These are phyloP conservation scores for Xylogone sp. DNA, from an alignment of 2,329 filamentous ascomycete genomes.

Conservation along the genomic window DNA sequence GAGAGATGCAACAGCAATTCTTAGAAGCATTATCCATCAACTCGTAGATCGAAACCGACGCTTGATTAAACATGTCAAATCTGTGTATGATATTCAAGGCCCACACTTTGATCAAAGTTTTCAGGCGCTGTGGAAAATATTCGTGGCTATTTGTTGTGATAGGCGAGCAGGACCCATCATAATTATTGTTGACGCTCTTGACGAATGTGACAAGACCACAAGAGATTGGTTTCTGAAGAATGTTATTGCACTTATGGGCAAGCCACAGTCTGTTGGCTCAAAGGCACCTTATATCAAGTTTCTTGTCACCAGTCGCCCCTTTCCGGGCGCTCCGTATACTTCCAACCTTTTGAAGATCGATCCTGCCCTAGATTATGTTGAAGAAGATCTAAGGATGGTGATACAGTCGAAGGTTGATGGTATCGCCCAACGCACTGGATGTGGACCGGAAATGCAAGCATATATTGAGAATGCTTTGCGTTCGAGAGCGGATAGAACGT, in stretches of 20 bases:
- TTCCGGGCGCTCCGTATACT: conserved; percentile 12
- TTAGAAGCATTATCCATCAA: conserved; percentile 33
- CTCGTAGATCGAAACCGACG: conserved; percentile 27
- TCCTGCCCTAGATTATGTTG: conserved; percentile 14
- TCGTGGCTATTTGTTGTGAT: conserved; percentile 28
- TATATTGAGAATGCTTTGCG: conserved; percentile 27
- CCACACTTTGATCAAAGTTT: conserved; percentile 30
- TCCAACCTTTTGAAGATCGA: conserved; percentile 22
- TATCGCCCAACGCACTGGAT: conserved; percentile 25
- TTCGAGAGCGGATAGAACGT: conserved; percentile 31
- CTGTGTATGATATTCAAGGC: conserved; percentile 27
- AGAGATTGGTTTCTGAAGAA: conserved; percentile 22
- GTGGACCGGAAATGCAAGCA: conserved; percentile 18
- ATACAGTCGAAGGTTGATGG: conserved; percentile 29
- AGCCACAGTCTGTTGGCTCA: conserved; percentile 5
- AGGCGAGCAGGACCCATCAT: conserved; percentile 23
- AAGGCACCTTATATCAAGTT: conserved; percentile 27
- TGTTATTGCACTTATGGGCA: conserved; percentile 18
- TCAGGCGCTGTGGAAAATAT: conserved; percentile 31
- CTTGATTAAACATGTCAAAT: conserved; percentile 29
- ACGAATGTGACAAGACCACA: conserved; percentile 32
- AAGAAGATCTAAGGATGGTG: conserved; percentile 28
- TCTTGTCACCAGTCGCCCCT: conserved; percentile 22
- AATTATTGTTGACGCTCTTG: conserved; percentile 35
- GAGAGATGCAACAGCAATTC: conserved; percentile 31